Conservation (phyloP, 1,284 basidiomycete genomes). For the Chalciporus piperatoides region DNA sequence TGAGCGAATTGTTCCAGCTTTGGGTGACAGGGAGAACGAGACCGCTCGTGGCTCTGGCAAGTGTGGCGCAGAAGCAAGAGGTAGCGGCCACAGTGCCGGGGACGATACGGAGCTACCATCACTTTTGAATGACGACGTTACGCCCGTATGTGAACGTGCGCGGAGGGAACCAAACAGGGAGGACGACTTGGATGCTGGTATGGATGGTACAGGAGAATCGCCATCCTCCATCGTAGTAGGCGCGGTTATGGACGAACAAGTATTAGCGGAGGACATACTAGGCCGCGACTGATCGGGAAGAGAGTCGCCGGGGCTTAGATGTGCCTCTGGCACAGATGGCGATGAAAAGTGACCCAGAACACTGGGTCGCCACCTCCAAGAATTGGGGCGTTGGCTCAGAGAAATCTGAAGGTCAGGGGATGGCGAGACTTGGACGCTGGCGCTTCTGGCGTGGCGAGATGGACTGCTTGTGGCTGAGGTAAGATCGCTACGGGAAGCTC, state of each 20-base stretch:
- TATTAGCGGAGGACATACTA: constrained; percentile 62
- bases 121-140: constrained; percentile 26
- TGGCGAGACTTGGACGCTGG: constrained; percentile 39
- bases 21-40: constrained; percentile 17
- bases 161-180: constrained; percentile 48
- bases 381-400: constrained; percentile 25
- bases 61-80: constrained; percentile 39
- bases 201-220: constrained; percentile 35
- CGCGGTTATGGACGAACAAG: constrained; percentile 47
- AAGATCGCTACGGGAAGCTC: constrained; percentile 37
- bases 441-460: constrained; percentile 41
- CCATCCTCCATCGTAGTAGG: constrained; percentile 35
- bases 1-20: constrained; percentile 24
- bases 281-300: constrained; percentile 52
- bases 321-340: constrained; percentile 38
- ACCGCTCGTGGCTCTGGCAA: constrained; percentile 32
- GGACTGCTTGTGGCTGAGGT: constrained; percentile 26
- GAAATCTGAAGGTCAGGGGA: constrained; percentile 18
- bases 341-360: constrained; percentile 56
- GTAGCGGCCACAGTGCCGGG: constrained; percentile 38
- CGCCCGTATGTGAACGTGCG: constrained; percentile 37
- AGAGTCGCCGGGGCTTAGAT: constrained; percentile 38
- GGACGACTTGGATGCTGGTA: constrained; percentile 43
- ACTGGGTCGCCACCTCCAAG: constrained; percentile 54
- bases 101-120: constrained; percentile 28